Evolutionary conservation across 2,329 filamentous ascomycete genomes (phyloP).

Genomic region (Penicillium sp.): DNA sequence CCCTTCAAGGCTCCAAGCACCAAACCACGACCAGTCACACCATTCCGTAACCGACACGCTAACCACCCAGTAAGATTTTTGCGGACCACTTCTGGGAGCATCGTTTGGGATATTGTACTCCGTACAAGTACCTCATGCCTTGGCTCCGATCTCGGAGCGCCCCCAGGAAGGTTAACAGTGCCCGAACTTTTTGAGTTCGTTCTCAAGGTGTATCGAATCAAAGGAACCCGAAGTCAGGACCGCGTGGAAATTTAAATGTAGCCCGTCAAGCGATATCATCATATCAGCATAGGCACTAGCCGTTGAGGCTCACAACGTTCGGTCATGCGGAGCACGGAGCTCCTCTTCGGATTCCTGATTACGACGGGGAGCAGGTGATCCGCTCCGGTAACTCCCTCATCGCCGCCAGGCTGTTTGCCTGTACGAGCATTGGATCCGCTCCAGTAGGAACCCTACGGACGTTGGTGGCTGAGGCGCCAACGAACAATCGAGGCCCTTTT

Average conservation of each 20-base stretch:
- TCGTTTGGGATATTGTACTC: background rate
- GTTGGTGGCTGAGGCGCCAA: slow-evolving; percentile 14
- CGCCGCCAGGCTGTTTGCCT: background rate
- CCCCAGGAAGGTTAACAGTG: background rate
- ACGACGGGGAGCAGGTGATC: slow-evolving; percentile 14
- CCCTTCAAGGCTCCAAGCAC: background rate
- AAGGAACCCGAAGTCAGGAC: background rate
- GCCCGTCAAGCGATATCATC: slow-evolving; percentile 7
- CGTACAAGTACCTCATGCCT: slow-evolving; percentile 1
- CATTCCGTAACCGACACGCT: slow-evolving; percentile 5
- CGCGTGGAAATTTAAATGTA: background rate
- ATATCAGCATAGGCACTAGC: slow-evolving; percentile 2
- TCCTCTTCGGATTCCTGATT: slow-evolving; percentile 1
- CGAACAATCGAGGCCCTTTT: slow-evolving; percentile 18
- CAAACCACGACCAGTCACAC: background rate
- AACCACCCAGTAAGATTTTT: slow-evolving; percentile 1
- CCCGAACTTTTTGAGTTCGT: slow-evolving; percentile 9
- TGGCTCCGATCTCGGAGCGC: slow-evolving; percentile 20
- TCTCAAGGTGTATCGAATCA: background rate
- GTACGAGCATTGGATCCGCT: slow-evolving; percentile 5
- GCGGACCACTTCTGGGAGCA: slow-evolving; percentile 5
- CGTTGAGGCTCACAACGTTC: background rate
- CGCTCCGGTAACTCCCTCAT: slow-evolving; percentile 5
- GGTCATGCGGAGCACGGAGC: slow-evolving; percentile 4
- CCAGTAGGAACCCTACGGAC: slow-evolving; percentile 11